phyloP scores from a whole-genome alignment of 192 early-diverging fungal species.

The Gryganskiella cystojenkinii region DNA sequence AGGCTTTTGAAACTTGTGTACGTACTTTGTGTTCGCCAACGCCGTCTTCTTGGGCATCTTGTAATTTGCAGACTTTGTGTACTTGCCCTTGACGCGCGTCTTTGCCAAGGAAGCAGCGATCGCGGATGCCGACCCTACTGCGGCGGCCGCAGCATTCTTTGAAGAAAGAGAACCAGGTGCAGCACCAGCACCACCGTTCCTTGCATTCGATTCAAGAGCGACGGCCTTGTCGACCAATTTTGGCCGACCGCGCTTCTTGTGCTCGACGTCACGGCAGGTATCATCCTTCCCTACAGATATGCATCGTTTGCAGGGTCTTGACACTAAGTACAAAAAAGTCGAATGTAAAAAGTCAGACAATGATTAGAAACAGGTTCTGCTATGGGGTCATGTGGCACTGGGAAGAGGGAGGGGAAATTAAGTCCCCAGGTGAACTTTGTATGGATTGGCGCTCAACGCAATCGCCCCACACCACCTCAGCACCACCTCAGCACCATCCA shows the following conservation, averaged over 20 bases:
- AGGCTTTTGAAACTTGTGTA: no score
- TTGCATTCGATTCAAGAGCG: conserved; percentile 34
- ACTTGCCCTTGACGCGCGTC: conserved; percentile 34
- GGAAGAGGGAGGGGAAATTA: no score
- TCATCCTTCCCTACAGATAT: conserved; percentile 76
- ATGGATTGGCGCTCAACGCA: no score
- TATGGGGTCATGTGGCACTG: neutral
- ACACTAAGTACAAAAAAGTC: conserved; percentile 54
- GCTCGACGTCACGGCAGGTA: conserved; percentile 88
- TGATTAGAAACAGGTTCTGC: neutral
- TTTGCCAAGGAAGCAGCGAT: conserved; percentile 11
- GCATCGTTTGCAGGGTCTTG: conserved; percentile 85
- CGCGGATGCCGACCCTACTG: neutral
- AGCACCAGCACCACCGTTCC: conserved; percentile 21
- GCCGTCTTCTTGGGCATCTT: conserved; percentile 37
- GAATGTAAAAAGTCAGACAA: neutral
- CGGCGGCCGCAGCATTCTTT: conserved; percentile 7
- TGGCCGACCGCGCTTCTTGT: conserved; percentile 89
- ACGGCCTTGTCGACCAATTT: conserved; percentile 72
- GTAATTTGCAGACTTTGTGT: conserved; percentile 44
- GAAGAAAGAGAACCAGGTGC: conserved; percentile 14
- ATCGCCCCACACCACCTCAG: no score
- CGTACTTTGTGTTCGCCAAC: conserved; percentile 18
- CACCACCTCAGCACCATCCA: no score
- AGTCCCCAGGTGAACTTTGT: no score